These are phyloP conservation scores for Ramaria rubella DNA, from an alignment of 768 basidiomycete genomes.

Conservation along the genomic window DNA sequence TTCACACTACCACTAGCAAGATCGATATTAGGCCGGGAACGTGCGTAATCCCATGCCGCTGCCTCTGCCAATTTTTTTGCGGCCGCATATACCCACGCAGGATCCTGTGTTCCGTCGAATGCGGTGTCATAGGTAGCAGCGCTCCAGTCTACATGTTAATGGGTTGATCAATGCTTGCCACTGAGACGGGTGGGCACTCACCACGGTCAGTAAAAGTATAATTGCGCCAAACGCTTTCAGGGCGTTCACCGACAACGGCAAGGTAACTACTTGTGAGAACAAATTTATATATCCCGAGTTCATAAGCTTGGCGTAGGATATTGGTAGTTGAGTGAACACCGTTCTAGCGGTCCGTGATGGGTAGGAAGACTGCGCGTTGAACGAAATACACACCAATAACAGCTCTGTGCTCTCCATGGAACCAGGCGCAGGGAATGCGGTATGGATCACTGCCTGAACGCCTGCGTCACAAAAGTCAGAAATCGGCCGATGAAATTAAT, in stretches of 20 bases:
- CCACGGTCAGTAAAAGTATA: constrained; percentile 8
- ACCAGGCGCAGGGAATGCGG: constrained; percentile 7
- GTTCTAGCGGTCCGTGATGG: not conserved
- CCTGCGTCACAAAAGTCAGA: not conserved
- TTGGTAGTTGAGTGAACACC: not conserved
- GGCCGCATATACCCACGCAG: constrained; percentile 5
- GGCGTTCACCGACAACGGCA: not conserved
- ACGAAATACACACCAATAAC: not conserved
- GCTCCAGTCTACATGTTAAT: not conserved
- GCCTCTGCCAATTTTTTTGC: constrained; percentile 4
- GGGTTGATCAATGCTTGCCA: not conserved
- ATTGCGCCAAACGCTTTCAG: constrained; percentile 2
- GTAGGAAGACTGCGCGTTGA: not conserved
- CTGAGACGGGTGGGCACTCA: not conserved
- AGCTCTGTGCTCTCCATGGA: constrained; percentile 4
- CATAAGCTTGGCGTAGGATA: constrained; percentile 6
- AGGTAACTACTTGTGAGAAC: constrained; percentile 7
- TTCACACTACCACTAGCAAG: constrained; percentile 2
- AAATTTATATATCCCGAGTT: constrained; percentile 4
- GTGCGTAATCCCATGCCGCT: constrained; percentile 5
- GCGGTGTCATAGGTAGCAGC: constrained; percentile 2
- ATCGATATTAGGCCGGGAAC: not conserved
- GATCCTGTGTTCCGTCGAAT: constrained; percentile 3
- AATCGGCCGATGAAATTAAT: not conserved
- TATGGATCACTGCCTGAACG: constrained; percentile 1